A percentile compares a stretch with the other conserved stretches of the same genome.
phyloP scores from a whole-genome alignment of 352 stramenopile species.

The Phytopythium helicoides region DNA sequence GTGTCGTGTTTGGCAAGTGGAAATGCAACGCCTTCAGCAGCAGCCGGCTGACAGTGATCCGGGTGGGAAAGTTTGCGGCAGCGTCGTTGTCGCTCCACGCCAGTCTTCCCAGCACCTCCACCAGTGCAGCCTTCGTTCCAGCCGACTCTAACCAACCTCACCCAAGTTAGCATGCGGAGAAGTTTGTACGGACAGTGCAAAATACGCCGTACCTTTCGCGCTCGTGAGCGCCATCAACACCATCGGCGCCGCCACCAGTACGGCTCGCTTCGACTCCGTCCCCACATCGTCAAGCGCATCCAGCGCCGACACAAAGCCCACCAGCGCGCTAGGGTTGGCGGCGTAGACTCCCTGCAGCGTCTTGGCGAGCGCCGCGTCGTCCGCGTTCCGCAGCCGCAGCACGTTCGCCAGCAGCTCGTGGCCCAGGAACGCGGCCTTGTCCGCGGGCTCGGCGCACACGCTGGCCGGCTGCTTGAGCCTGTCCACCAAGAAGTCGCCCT shows the following conservation, averaged over 20 bases:
- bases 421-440: slow-evolving; percentile 53
- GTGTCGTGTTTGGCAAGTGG: slow-evolving; percentile 18
- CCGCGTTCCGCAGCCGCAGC: slow-evolving; percentile 10
- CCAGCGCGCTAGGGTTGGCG: slow-evolving; percentile 33
- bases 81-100: slow-evolving; percentile 35
- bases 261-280: too few relatives aligned
- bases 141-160: slow-evolving; percentile 8
- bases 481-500: not conserved
- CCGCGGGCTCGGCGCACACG: slow-evolving; percentile 38
- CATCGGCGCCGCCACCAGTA: slow-evolving; percentile 25
- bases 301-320: slow-evolving; percentile 40
- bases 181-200: too few relatives aligned
- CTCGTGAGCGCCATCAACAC: slow-evolving; percentile 34
- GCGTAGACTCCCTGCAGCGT: slow-evolving; percentile 36
- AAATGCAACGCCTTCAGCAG: slow-evolving; percentile 37
- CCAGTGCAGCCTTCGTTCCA: slow-evolving; percentile 23
- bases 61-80: too few relatives aligned
- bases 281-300: slow-evolving; percentile 9
- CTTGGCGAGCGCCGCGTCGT: slow-evolving; percentile 3
- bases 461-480: slow-evolving; percentile 32
- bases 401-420: slow-evolving; percentile 34
- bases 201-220: slow-evolving; percentile 7
- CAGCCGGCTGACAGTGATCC: slow-evolving; percentile 9
- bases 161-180: not conserved
- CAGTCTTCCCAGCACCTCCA: slow-evolving; percentile 38